Evolutionary conservation across 352 stramenopile species (phyloP).

Genomic region (Phytophthora cryptogea): DNA sequence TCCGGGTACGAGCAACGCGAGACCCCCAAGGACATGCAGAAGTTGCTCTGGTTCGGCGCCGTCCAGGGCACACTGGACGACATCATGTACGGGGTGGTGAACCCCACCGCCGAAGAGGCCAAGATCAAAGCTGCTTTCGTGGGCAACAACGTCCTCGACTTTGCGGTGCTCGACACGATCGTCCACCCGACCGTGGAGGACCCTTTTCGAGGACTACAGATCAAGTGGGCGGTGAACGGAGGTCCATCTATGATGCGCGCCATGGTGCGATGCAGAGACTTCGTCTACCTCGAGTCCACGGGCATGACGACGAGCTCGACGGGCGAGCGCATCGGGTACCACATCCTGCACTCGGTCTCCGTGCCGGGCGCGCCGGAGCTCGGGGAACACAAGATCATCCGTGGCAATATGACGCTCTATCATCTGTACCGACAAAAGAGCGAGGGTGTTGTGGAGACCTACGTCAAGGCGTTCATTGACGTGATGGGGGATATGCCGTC

Average conservation of each 20-base stretch:
- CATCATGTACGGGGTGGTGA: slow-evolving; percentile 46
- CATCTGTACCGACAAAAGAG: slow-evolving; percentile 50
- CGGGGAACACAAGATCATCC: slow-evolving; percentile 38
- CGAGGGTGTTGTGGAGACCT: slow-evolving; percentile 41
- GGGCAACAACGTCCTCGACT: slow-evolving; percentile 47
- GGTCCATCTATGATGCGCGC: slow-evolving; percentile 42
- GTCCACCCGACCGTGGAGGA: slow-evolving; percentile 40
- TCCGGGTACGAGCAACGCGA: slow-evolving; percentile 16
- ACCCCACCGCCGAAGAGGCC: slow-evolving; percentile 32
- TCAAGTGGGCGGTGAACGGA: slow-evolving; percentile 59
- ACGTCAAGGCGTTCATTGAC: slow-evolving; percentile 42
- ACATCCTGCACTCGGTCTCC: slow-evolving; percentile 38
- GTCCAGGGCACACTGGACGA: slow-evolving; percentile 44
- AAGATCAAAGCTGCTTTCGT: slow-evolving; percentile 37
- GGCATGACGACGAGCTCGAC: slow-evolving; percentile 41
- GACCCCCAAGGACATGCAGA: slow-evolving; percentile 33
- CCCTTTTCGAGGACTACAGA: slow-evolving; percentile 43
- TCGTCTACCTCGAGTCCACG: slow-evolving; percentile 54
- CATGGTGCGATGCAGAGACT: slow-evolving; percentile 54
- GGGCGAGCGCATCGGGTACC: slow-evolving; percentile 46
- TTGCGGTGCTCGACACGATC: slow-evolving; percentile 49
- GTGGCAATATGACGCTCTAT: slow-evolving; percentile 57
- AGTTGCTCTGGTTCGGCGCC: slow-evolving; percentile 45
- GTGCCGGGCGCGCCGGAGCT: slow-evolving; percentile 33
- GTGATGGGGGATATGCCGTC: slow-evolving; percentile 42